Evolutionary conservation across 352 stramenopile species (phyloP), one percentile per base, ranked within the genome.

Genomic region (Globisporangium paroecandrum): DNA sequence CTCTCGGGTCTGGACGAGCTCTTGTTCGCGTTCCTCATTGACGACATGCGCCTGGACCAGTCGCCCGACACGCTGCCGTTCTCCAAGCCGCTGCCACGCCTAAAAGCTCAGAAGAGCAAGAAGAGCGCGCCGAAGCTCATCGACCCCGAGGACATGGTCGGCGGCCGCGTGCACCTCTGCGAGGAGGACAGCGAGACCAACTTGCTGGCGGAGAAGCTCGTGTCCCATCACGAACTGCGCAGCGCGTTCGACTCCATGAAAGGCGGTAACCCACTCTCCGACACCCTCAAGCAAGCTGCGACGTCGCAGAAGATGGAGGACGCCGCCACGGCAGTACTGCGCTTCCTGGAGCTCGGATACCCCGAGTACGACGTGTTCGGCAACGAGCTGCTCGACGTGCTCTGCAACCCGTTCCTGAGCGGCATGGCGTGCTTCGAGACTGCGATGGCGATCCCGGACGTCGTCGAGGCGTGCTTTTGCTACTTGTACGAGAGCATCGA

Each of bases 341-440:
- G 82, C 2, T 92, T 95, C 77, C 68, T 95, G 46, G 87, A 95
- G 65, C 73, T 95, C n/a, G 85, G 87, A 6, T 91, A 93, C 66
- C 87, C 87, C 0, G 85, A 93, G 64, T 95, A 95, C 70, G 82
- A 95, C 54, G 85, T 95, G 12, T 92, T 93, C 64, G 87, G 85
- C 46, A 89, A 76, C 5, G 78, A 89, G 55, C 70, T 95, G 43
- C 67, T 90, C 20, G 83, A 93, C 60, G 87, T 91, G 54, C 62
- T 95, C 51, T 93, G 85, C 70, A 95, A 95, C 62, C 87, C 87
- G 24, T 95, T 95, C 47, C 74, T 95, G 13, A 91, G 87, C 49
- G 84, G 87, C 62, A 90, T 95, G 80, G 87, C 87, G 18, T 83
- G 87, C 57, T 95, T 95, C 38, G 87, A 95, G 69, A 90, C 87